phyloP scores from a whole-genome alignment of 2,329 filamentous ascomycete genomes.

The Metarhizium humberi region DNA sequence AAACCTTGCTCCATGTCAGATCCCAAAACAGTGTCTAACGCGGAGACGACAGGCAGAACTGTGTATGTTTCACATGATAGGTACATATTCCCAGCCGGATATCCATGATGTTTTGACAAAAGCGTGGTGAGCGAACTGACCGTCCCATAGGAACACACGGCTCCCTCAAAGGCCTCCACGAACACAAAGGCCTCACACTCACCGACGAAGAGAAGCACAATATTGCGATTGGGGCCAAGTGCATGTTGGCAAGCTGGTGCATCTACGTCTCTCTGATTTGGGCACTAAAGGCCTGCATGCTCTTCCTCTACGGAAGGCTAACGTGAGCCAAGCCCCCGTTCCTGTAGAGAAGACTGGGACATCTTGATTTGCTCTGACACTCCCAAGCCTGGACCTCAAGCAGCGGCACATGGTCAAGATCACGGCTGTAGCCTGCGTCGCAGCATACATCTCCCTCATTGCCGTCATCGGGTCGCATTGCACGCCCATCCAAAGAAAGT shows the following conservation, averaged over 20 bases:
- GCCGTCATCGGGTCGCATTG: slow-evolving; percentile 26
- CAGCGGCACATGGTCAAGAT: slow-evolving; percentile 28
- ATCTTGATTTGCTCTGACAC: no score
- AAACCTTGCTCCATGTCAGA: background rate
- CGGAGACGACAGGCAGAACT: background rate
- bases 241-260: slow-evolving; percentile 27
- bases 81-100: background rate
- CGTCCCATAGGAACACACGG: slow-evolving; percentile 22
- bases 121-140: background rate
- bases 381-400: slow-evolving; percentile 22
- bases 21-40: background rate
- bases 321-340: slow-evolving; percentile 21
- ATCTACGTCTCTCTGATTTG: slow-evolving; percentile 33
- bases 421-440: slow-evolving; percentile 18
- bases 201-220: slow-evolving; percentile 17
- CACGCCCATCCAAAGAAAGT: slow-evolving; percentile 26
- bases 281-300: slow-evolving; percentile 31
- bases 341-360: no score
- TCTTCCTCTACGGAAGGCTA: slow-evolving; percentile 33
- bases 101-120: background rate
- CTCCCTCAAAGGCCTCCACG: slow-evolving; percentile 26
- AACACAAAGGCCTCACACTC: slow-evolving; percentile 21
- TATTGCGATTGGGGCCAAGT: slow-evolving; percentile 24
- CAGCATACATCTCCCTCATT: slow-evolving; percentile 24
- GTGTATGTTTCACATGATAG: background rate